Evolutionary conservation across 208 protist genomes (phyloP).

Genomic region (Angomonas deanei): DNA sequence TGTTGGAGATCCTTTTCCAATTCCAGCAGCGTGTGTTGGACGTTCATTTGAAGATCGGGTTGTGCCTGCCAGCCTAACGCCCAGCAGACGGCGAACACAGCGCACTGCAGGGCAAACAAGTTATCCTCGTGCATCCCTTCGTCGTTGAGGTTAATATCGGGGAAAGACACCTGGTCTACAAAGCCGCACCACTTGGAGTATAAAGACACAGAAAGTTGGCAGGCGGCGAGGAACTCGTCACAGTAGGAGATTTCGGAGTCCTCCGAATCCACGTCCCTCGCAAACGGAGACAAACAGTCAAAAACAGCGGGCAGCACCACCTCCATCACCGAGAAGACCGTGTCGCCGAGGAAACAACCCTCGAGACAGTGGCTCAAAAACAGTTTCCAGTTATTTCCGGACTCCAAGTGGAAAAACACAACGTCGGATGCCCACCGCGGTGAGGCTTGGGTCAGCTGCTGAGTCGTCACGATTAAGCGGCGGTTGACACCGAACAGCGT

Average conservation of each 20-base stretch:
- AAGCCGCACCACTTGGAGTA: slow-evolving; percentile 57
- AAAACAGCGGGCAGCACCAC: slow-evolving; percentile 27
- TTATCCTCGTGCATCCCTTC: slow-evolving; percentile 23
- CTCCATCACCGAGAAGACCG: slow-evolving; percentile 27
- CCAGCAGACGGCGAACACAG: slow-evolving; percentile 59
- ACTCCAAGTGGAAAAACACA: slow-evolving; percentile 37
- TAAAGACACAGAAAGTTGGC: slow-evolving; percentile 28
- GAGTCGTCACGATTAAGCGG: slow-evolving; percentile 26
- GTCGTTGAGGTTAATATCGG: slow-evolving; percentile 17
- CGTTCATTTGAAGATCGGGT: not conserved
- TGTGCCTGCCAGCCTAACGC: slow-evolving; percentile 24
- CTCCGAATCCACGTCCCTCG: not conserved
- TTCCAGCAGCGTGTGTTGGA: slow-evolving; percentile 11
- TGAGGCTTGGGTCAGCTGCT: slow-evolving; percentile 19
- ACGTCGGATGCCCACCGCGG: slow-evolving; percentile 35
- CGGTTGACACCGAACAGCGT: not conserved
- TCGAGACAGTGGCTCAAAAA: slow-evolving; percentile 33
- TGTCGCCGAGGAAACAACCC: slow-evolving; percentile 14
- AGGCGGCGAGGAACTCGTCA: slow-evolving; percentile 16
- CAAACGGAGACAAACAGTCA: not conserved
- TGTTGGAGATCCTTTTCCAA: slow-evolving; percentile 9
- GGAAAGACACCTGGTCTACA: slow-evolving; percentile 12
- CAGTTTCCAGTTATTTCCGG: slow-evolving; percentile 25
- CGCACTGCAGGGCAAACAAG: slow-evolving; percentile 35
- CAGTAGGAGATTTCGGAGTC: slow-evolving; percentile 2